phyloP scores from a whole-genome alignment of 129 eudicot species.

The Pulicaria dysenterica region DNA sequence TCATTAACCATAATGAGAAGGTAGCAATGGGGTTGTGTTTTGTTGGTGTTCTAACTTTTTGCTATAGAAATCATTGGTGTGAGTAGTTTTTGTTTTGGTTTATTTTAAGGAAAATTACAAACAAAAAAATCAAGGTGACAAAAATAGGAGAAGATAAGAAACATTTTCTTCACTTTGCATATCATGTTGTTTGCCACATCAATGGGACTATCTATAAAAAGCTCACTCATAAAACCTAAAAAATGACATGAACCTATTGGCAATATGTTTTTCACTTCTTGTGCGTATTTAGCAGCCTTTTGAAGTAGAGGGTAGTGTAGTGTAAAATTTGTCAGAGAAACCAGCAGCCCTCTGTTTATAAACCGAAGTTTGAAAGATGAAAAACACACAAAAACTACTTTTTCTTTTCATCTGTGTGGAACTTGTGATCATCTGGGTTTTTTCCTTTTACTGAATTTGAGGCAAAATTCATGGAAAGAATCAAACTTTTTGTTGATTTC shows the following conservation, averaged over 20 bases:
- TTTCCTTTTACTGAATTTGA: constrained; percentile 32
- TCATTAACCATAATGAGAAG: constrained; percentile 41
- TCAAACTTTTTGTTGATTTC: constrained; percentile 29
- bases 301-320: constrained; percentile 26
- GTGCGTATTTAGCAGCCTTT: constrained; percentile 22
- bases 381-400: constrained; percentile 25
- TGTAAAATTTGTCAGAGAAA: constrained; percentile 30
- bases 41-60: constrained; percentile 71
- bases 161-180: constrained; percentile 47
- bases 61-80: constrained; percentile 65
- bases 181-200: constrained; percentile 89
- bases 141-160: constrained; percentile 62
- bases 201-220: constrained; percentile 44
- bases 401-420: constrained; percentile 24
- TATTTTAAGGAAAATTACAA: constrained; percentile 9
- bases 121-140: constrained; percentile 25
- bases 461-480: constrained; percentile 39
- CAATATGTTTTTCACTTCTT: constrained; percentile 27
- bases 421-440: constrained; percentile 30
- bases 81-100: constrained; percentile 28
- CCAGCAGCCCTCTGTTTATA: constrained; percentile 38
- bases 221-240: constrained; percentile 30
- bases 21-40: constrained; percentile 54
- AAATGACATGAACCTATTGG: constrained; percentile 21
- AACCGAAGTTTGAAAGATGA: constrained; percentile 47